Base-by-base conservation (phyloP, 805 yeast species). In the Isabelozyma pseudorhagii region DNA sequence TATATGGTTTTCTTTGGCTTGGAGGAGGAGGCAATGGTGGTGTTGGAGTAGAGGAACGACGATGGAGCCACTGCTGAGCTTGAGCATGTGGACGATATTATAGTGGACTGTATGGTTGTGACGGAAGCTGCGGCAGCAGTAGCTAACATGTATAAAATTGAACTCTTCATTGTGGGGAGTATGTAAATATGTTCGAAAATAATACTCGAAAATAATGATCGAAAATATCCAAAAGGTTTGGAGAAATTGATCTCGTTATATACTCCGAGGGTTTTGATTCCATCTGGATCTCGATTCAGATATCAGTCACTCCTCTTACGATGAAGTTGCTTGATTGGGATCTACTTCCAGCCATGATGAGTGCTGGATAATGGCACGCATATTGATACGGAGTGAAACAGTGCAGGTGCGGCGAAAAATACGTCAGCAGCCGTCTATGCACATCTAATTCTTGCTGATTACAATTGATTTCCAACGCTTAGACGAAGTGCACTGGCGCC, bases 81-180 rank as follows among this genome's bases (percentile, higher is more conserved):
- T n/a, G 53, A 31, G 42, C 60, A 56, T 38, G 54, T 27, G 8
- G 54, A 48, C 6, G 58, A 54, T 5, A 60, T 40, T 9, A 59
- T 49, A 11, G 68, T 64, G 4, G 65, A 58, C 46, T 54, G 50
- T 17, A 60, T 57, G 17, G 66, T 62, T 25, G 56, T 41, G 17
- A 54, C 46, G 8, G 52, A 54, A 15, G 60, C 57, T 11, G 53
- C 43, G 14, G 62, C 63, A 31, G 64, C 64, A 9, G 36, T 31
- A 13, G 36, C 36, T 13, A 31, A 31, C 36, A 31, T 31, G 5
- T 10, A 10, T 13, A 31, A 31, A 13, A 31, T 10, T 6, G 36
- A 31, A 13, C 10, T 13, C 36, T 31, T 31, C 36, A 31, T 31
- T 13, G 36, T 31, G 8, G 10, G n/a, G n/a, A 31, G 10, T 31